phyloP scores from a whole-genome alignment of 2,329 filamentous ascomycete genomes.

The Xylogone sp. region DNA sequence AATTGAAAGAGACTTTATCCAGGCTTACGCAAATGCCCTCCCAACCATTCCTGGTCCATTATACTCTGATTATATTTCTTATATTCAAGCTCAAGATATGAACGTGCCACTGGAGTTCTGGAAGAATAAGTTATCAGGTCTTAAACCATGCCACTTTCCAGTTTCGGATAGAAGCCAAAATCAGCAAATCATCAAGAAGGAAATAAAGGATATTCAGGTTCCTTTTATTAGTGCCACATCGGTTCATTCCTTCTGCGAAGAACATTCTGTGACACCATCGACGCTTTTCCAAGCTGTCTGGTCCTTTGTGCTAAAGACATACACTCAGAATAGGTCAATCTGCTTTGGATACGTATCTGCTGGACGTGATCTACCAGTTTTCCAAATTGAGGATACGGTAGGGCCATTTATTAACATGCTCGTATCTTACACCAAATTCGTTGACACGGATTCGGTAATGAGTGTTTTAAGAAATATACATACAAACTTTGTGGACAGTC shows the following conservation, averaged over 20 bases:
- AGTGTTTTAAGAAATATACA: constrained; percentile 23
- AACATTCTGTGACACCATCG: constrained; percentile 31
- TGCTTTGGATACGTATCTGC: constrained; percentile 37
- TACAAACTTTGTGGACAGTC: constrained; percentile 27
- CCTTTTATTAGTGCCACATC: constrained; percentile 22
- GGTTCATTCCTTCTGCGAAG: constrained; percentile 35
- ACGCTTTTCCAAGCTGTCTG: constrained; percentile 34
- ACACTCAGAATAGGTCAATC: constrained; percentile 29
- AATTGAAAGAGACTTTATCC: constrained; percentile 38
- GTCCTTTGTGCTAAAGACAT: constrained; percentile 36
- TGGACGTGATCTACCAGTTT: constrained; percentile 40
- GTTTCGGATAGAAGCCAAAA: constrained; percentile 16
- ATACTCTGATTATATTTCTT: constrained; percentile 32
- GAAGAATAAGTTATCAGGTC: constrained; percentile 21
- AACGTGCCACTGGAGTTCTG: constrained; percentile 21
- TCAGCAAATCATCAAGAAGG: constrained; percentile 2
- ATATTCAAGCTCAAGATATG: constrained; percentile 18
- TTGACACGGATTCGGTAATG: constrained; percentile 19
- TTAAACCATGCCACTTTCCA: constrained; percentile 34
- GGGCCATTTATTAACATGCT: constrained; percentile 41
- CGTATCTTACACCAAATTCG: constrained; percentile 20
- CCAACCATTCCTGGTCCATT: constrained; percentile 23
- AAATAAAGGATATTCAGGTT: constrained; percentile 7
- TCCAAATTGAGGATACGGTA: constrained; percentile 40
- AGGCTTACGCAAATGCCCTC: constrained; percentile 27